phyloP scores from a whole-genome alignment of 345 rosid species.

The Excoecaria cochinchinensis region DNA sequence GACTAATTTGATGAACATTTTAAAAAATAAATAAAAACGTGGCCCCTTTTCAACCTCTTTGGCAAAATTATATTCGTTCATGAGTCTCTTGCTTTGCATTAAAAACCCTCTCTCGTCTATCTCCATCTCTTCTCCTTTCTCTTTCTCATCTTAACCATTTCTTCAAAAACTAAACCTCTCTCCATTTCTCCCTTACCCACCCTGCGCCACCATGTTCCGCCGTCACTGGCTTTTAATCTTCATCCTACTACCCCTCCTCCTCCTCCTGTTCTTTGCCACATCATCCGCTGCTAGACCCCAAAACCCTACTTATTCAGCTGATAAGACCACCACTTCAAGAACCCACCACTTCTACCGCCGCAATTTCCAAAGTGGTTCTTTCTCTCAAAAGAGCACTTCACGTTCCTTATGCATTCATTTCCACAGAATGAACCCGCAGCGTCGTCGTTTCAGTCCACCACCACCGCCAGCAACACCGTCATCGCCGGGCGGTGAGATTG shows the following conservation, averaged over 20 bases:
- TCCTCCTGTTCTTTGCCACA: neutral
- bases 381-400: constrained; percentile 18
- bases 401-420: constrained; percentile 45
- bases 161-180: neutral
- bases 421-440: constrained; percentile 30
- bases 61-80: constrained; percentile 30
- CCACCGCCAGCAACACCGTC: neutral
- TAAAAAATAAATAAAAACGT: neutral
- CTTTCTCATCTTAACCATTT: neutral
- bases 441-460: neutral
- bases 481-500: constrained; percentile 35
- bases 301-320: neutral
- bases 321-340: neutral
- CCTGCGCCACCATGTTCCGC: neutral
- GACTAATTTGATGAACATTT: constrained; percentile 29
- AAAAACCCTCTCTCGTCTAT: constrained; percentile 12
- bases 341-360: constrained; percentile 15
- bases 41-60: neutral
- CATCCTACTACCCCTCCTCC: neutral
- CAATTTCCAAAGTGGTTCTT: constrained; percentile 25
- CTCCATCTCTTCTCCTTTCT: neutral
- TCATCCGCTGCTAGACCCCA: constrained; percentile 7
- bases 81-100: constrained; percentile 45
- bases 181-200: neutral
- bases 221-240: neutral